Conservation (phyloP, 345 rosid genomes). For the Pugionium cornutum region DNA sequence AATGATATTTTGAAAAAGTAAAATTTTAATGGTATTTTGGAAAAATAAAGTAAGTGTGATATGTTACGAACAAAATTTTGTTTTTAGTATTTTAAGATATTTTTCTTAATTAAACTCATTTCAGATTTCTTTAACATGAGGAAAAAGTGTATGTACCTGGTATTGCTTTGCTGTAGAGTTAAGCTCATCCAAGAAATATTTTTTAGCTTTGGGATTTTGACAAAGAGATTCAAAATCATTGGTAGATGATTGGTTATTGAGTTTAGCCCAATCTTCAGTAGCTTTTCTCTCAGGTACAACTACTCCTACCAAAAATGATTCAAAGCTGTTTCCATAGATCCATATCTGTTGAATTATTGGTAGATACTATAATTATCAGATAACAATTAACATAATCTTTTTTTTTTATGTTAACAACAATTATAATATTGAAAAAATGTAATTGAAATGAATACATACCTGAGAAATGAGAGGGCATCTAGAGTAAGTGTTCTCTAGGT, state of each 20-base stretch:
- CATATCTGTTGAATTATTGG: slow-evolving; percentile 58
- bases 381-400: neutral
- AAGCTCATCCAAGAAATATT: slow-evolving; percentile 75
- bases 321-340: slow-evolving; percentile 94
- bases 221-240: slow-evolving; percentile 69
- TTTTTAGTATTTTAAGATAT: no score
- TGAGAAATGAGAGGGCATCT: slow-evolving; percentile 74
- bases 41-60: no score
- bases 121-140: neutral
- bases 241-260: slow-evolving; percentile 39
- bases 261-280: slow-evolving; percentile 79
- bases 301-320: slow-evolving; percentile 85
- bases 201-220: slow-evolving; percentile 61
- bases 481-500: slow-evolving; percentile 66
- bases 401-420: neutral
- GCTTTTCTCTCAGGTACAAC: slow-evolving; percentile 74
- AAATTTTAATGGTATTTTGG: no score
- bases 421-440: neutral
- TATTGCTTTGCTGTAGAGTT: slow-evolving; percentile 66
- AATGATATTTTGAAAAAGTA: no score
- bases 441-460: slow-evolving; percentile 42
- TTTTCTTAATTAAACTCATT: neutral
- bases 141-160: slow-evolving; percentile 48
- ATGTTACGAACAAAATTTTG: no score
- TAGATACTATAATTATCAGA: slow-evolving; percentile 1